Conservation (phyloP, 2,329 filamentous ascomycete species). For the Immersiporthe knoxdaviesiana region DNA sequence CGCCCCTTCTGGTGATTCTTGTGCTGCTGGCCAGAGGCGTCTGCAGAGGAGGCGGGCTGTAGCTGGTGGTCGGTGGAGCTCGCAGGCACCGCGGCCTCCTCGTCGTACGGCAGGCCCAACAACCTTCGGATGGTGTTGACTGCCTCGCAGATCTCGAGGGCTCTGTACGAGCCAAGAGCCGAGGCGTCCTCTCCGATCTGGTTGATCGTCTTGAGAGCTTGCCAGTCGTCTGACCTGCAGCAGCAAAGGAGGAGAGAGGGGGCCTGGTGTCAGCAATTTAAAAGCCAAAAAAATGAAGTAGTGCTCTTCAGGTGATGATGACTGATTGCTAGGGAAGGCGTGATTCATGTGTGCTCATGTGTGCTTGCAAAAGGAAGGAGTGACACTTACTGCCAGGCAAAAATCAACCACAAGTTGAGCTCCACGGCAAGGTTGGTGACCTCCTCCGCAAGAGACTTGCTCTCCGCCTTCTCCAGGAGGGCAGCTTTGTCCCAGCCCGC, state of each 20-base stretch:
- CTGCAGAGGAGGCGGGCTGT: background rate
- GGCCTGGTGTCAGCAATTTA: background rate
- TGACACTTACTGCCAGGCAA: background rate
- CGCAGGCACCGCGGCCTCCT: background rate
- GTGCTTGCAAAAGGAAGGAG: too few species aligned
- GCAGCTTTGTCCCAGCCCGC: background rate
- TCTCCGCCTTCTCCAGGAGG: background rate
- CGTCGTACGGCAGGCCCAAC: background rate
- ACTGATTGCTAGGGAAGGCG: too few species aligned
- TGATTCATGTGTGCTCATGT: background rate
- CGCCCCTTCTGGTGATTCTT: background rate
- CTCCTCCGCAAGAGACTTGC: background rate
- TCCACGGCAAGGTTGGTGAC: background rate
- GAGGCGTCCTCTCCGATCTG: conserved; percentile 1
- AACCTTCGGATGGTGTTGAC: background rate
- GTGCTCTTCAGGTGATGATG: background rate
- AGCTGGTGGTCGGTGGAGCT: background rate
- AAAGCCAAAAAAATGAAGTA: too few species aligned
- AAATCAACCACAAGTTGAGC: background rate
- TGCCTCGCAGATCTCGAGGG: background rate
- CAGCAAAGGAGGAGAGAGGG: background rate
- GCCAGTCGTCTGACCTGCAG: conserved; percentile 12
- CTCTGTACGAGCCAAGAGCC: background rate
- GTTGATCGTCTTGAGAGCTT: background rate
- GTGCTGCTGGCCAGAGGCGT: background rate